Percentiles rank a stretch among this genome's conserved stretches.
These are phyloP conservation scores for Taxillus chinensis DNA, from an alignment of 164 flowering plant species.

Conservation along the genomic window DNA sequence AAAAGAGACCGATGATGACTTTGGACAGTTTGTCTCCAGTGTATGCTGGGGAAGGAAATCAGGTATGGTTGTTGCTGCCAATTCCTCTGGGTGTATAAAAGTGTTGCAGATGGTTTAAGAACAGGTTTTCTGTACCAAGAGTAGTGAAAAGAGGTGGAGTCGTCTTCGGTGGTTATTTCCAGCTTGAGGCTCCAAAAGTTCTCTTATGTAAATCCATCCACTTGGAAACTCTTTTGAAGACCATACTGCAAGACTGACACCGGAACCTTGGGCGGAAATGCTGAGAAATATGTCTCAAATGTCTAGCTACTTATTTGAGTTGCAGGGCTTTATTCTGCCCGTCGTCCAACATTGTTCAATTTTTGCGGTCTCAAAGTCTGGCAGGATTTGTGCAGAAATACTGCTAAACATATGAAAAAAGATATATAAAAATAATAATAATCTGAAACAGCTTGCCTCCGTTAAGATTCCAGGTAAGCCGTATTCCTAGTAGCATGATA, in stretches of 20 bases:
- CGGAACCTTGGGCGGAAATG: no score
- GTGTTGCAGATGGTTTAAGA: constrained; percentile 64
- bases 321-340: no score
- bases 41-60: constrained; percentile 90
- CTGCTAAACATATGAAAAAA: no score
- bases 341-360: no score
- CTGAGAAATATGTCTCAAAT: no score
- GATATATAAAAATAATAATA: no score
- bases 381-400: no score
- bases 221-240: no score
- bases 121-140: neutral
- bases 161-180: neutral
- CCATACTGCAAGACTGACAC: no score
- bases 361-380: no score
- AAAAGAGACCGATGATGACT: constrained; percentile 71
- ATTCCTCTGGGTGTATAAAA: constrained; percentile 83
- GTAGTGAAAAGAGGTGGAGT: neutral
- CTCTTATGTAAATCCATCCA: neutral
- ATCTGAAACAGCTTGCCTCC: neutral
- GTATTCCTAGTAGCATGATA: neutral
- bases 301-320: no score
- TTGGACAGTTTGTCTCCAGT: constrained; percentile 86
- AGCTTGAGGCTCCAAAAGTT: neutral
- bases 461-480: neutral
- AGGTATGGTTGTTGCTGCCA: constrained; percentile 75